Base-by-base conservation (phyloP, 2,329 filamentous ascomycete species). In the Mollisiaceae sp. region DNA sequence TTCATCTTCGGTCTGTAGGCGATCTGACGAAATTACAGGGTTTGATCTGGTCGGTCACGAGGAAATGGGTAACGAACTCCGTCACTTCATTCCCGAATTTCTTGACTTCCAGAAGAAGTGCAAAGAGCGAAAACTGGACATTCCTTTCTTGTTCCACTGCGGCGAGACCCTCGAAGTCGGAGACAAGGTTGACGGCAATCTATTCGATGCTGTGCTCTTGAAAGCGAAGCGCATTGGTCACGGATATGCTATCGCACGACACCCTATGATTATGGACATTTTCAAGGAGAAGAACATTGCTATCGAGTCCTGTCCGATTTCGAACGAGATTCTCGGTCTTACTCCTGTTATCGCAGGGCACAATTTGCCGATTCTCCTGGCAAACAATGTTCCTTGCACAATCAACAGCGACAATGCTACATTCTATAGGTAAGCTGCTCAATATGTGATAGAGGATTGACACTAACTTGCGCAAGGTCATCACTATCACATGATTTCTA, bases 401-500 rank as follows among this genome's bases (percentile, higher is more conserved):
- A 80, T 93, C 47, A 92, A 87, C 72, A 90, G 89, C 24, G 91
- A 93, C 72, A 93, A 93, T 68, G 90, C 89, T 8, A 90, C 89
- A 0, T 79, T 92, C 0, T 93, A 92, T 75, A 83, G 83, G 89
- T 90, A 74, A 70, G 80, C 71, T n/a, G 8, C 4, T 24, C 18
- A 24, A 2, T 2, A 20, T 6, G 22, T 56, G 43, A 47, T 8
- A 32, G 2, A 35, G 4, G 55, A 15, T 11, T 15, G 8, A 22
- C 12, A 41, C 67, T 73, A 66, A 74, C 20, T 22, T 12, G 27
- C 4, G 36, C 57, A 64, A 91, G 88, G 68, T 91, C 90, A 15
- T 87, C 87, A 1, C 82, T 93, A 52, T 89, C 88, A 0, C 89
- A 92, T 69, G 91, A 93, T 73, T 92, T 93, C 74, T 93, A 92